Evolutionary conservation across 148 eudicot genomes (phyloP).

Genomic region (Pouteria glomerata): DNA sequence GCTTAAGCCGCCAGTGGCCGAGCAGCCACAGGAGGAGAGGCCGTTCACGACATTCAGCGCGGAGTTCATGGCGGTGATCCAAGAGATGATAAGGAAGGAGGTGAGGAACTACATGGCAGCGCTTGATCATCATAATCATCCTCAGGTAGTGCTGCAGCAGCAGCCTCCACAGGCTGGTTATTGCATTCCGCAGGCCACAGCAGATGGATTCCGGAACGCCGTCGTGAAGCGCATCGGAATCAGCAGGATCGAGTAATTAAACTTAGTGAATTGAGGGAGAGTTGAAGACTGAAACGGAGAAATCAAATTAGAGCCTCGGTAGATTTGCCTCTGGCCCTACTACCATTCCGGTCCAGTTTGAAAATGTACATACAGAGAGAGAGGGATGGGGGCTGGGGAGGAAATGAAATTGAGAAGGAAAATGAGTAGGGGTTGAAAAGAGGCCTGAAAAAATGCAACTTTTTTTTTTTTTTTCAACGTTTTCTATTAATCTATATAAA

Average conservation of each 20-base stretch:
- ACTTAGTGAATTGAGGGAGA: not conserved
- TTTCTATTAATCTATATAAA: not conserved
- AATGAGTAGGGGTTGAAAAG: too few species aligned
- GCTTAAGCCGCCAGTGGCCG: not conserved
- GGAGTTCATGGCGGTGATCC: conserved; percentile 72
- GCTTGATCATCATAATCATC: conserved; percentile 28
- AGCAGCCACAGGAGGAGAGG: conserved; percentile 13
- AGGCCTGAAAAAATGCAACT: not conserved
- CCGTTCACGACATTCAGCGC: conserved; percentile 31
- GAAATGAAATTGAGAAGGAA: too few species aligned
- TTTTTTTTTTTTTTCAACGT: not conserved
- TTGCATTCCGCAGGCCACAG: conserved; percentile 34
- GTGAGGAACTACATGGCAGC: conserved; percentile 78
- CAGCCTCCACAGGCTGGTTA: conserved; percentile 20
- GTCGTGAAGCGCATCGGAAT: conserved; percentile 52
- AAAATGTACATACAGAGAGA: too few species aligned
- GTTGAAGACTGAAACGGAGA: not conserved
- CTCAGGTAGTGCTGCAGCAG: conserved; percentile 7
- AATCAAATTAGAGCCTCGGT: not conserved
- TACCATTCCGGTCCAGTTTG: too few species aligned
- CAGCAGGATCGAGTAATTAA: conserved; percentile 44
- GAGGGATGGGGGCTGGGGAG: too few species aligned
- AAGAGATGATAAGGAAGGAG: conserved; percentile 78
- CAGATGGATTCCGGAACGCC: conserved; percentile 46
- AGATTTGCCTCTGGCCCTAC: too few species aligned